phyloP scores from a whole-genome alignment of 495 filamentous ascomycete genomes.

The Penicillium taxi region DNA sequence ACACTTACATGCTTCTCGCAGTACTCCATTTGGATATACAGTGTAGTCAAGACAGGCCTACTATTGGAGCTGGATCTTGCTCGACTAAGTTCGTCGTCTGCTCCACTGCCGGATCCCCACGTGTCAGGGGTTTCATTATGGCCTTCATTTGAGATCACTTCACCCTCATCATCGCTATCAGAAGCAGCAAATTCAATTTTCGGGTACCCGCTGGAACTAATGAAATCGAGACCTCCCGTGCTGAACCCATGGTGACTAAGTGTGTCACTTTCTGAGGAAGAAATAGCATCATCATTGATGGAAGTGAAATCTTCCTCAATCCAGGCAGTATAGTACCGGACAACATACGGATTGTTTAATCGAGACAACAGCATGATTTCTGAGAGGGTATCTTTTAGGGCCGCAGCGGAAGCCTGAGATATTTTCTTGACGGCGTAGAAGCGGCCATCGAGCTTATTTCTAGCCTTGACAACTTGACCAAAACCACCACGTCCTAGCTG shows the following conservation, averaged over 20 bases:
- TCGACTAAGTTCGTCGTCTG: constrained; percentile 24
- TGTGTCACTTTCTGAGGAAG: constrained; percentile 48
- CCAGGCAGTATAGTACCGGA: constrained; percentile 94
- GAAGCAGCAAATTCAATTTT: constrained; percentile 66
- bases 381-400: constrained; percentile 77
- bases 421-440: constrained; percentile 98
- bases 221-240: constrained; percentile 83
- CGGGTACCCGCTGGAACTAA: constrained; percentile 78
- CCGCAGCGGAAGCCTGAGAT: constrained; percentile 67
- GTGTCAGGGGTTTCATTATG: constrained; percentile 18
- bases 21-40: constrained; percentile 95
- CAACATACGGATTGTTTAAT: constrained; percentile 91
- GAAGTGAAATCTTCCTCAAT: constrained; percentile 63
- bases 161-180: constrained; percentile 56
- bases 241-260: constrained; percentile 57
- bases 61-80: constrained; percentile 33
- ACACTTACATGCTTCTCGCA: constrained; percentile 76
- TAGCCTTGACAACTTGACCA: constrained; percentile 92
- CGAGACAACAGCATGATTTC: constrained; percentile 86
- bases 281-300: constrained; percentile 49
- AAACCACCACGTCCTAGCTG: constrained; percentile 89
- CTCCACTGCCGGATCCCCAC: constrained; percentile 17
- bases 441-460: constrained; percentile 86
- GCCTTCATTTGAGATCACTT: constrained; percentile 24
- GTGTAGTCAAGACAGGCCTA: constrained; percentile 44